phyloP scores from a whole-genome alignment of 805 yeast genomes.

The Ogataea salicorniae region DNA sequence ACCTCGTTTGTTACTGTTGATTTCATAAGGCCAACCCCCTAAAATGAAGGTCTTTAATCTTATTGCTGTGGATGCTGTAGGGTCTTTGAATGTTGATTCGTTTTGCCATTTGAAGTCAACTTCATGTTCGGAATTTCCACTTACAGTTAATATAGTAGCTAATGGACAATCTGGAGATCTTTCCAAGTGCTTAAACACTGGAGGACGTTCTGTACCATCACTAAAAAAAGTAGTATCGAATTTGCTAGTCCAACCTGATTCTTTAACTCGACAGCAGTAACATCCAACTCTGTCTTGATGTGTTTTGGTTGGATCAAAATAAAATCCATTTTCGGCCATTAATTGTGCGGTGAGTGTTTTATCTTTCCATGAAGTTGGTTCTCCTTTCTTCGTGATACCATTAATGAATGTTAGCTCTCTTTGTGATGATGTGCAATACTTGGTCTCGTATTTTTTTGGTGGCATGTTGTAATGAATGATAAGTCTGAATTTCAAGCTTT shows the following conservation, averaged over 20 bases:
- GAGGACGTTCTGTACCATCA: conserved; percentile 13
- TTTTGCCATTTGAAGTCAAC: conserved; percentile 16
- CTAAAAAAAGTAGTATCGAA: background rate
- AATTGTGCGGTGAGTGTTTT: conserved; percentile 15
- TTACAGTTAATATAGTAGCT: conserved; percentile 15
- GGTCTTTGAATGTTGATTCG: conserved; percentile 30
- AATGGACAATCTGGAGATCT: conserved; percentile 25
- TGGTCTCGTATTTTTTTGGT: conserved; percentile 3
- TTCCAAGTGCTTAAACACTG: conserved; percentile 19
- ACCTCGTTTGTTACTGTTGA: conserved; percentile 9
- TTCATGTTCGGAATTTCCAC: conserved; percentile 9
- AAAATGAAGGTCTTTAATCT: conserved; percentile 37
- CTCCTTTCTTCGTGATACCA: conserved; percentile 18
- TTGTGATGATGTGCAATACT: conserved; percentile 11
- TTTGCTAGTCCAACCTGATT: conserved; percentile 47
- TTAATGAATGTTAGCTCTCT: conserved; percentile 17
- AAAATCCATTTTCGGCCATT: conserved; percentile 58
- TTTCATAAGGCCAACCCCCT: conserved; percentile 42
- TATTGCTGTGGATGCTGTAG: conserved; percentile 29
- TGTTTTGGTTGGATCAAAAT: conserved; percentile 45
- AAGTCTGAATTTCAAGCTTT: background rate
- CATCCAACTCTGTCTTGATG: conserved; percentile 52
- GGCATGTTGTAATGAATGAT: conserved; percentile 2
- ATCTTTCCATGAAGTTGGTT: conserved; percentile 30
- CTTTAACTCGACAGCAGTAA: conserved; percentile 48